Evolutionary conservation across 73 alveolate species (phyloP).

Genomic region (Paramecium caudatum): DNA sequence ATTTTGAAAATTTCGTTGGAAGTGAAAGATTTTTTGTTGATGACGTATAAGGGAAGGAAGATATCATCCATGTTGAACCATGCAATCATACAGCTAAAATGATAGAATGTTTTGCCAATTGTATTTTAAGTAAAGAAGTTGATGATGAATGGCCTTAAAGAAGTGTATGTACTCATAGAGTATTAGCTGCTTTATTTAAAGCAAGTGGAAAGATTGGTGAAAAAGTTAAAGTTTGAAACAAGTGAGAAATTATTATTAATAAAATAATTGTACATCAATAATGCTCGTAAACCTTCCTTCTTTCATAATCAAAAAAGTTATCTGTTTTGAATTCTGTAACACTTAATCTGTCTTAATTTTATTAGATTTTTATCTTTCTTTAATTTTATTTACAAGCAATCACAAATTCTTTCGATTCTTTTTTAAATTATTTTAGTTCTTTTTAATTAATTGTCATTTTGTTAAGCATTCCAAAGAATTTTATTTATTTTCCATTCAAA

Average conservation of each 20-base stretch:
- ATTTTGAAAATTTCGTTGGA: slow-evolving; percentile 78
- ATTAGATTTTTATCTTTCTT: neutral
- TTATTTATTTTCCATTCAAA: slow-evolving; percentile 20
- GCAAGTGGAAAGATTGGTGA: neutral
- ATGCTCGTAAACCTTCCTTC: slow-evolving; percentile 13
- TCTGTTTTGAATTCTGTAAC: slow-evolving; percentile 22
- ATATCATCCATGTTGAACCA: slow-evolving; percentile 71
- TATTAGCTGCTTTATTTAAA: slow-evolving; percentile 77
- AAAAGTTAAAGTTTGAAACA: neutral
- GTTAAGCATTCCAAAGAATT: slow-evolving; percentile 32
- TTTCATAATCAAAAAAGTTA: slow-evolving; percentile 45
- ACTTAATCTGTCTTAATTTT: slow-evolving; percentile 46
- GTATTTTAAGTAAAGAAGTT: slow-evolving; percentile 60
- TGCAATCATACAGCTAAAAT: slow-evolving; percentile 77
- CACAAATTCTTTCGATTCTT: slow-evolving; percentile 51
- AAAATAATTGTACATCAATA: slow-evolving; percentile 27
- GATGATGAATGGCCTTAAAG: slow-evolving; percentile 74
- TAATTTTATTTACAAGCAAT: slow-evolving; percentile 15
- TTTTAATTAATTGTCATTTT: neutral
- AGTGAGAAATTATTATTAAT: slow-evolving; percentile 25
- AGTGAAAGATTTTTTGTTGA: slow-evolving; percentile 78
- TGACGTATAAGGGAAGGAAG: slow-evolving; percentile 79
- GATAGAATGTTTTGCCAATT: slow-evolving; percentile 75
- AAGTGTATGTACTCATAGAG: slow-evolving; percentile 71
- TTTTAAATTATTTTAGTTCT: neutral